phyloP scores from a whole-genome alignment of 345 rosid species.

The Excoecaria agallocha region DNA sequence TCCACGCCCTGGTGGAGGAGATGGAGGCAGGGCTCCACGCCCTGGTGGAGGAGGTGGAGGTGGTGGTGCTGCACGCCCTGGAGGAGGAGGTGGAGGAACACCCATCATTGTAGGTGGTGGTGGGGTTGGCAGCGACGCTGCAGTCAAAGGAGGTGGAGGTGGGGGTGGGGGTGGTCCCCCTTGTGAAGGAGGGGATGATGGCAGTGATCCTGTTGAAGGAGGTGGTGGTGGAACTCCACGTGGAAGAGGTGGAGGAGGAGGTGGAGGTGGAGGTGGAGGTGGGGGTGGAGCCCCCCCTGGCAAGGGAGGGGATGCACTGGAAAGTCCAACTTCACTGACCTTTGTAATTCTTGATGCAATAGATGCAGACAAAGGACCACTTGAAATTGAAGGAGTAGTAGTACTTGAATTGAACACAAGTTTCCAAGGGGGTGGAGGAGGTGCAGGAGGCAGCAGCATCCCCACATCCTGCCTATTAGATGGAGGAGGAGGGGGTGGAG shows the following conservation, averaged over 20 bases:
- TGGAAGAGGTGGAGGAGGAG: background rate
- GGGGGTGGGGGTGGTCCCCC: background rate
- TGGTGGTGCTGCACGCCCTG: slow-evolving; percentile 22
- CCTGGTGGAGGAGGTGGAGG: slow-evolving; percentile 24
- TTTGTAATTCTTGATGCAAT: background rate
- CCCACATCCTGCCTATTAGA: slow-evolving; percentile 32
- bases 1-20: slow-evolving; percentile 28
- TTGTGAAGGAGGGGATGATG: background rate
- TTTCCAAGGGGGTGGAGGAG: slow-evolving; percentile 57
- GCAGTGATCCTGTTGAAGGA: too few species aligned
- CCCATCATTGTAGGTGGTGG: background rate
- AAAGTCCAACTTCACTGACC: background rate
- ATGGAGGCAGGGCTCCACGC: slow-evolving; percentile 34
- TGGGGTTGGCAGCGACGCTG: slow-evolving; percentile 18
- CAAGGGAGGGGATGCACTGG: background rate
- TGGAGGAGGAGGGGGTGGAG: slow-evolving; percentile 43
- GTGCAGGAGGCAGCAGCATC: slow-evolving; percentile 44
- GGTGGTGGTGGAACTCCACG: slow-evolving; percentile 12
- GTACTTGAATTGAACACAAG: slow-evolving; percentile 29
- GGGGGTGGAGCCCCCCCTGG: background rate
- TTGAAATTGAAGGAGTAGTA: slow-evolving; percentile 11
- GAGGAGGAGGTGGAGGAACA: slow-evolving; percentile 19
- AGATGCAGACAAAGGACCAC: slow-evolving; percentile 23
- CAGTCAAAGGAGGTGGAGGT: background rate
- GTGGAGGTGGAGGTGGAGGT: slow-evolving; percentile 17